Evolutionary conservation across 2,329 filamentous ascomycete genomes (phyloP), one percentile per base, ranked within the genome.

Genomic region (Ophiocordyceps camponoti-floridani): DNA sequence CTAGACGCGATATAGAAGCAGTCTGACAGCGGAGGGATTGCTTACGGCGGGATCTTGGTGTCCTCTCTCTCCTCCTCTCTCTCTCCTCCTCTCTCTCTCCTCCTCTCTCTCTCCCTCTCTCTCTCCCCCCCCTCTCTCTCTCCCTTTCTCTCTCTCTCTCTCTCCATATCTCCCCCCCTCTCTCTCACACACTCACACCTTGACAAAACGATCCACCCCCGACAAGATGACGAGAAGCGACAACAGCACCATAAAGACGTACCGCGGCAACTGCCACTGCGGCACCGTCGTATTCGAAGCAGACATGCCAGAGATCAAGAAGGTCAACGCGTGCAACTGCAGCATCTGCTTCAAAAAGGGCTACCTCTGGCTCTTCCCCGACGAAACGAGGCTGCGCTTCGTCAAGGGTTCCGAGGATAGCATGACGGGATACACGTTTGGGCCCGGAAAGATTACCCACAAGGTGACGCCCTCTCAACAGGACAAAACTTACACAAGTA

Each of bases 271-370:
- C 56, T 77, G 73, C 62, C 72, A 76, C 55, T 77, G 73, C 55
- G 66, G 62, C 6, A 62, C 64, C 37, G 73, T 71, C 50, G 60
- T 73, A 49, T 77, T 68, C 54, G 69, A 70, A 53, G 52, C 64
- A 45, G 56, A 61, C 3, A 41, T 77, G 12, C 73, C 76, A 19
- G 73, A 81, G 54, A 67, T 83, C 48, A 74, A 72, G 52, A 58
- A 65, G 4, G 68, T 67, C 6, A 55, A 59, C 4, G 66, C 73
- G 53, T 82, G 81, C 61, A 78, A 79, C 58, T 84, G 82, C 62
- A 82, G 76, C 60, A 73, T 81, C 50, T 81, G 80, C 56, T 52
- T 50, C 52, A 71, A 65, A 51, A 71, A 70, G 54, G 67, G 59
- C 14, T 66, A 66, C 40, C 53, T 69, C 35, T 69, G 58, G 54